phyloP scores from a whole-genome alignment of 2,329 filamentous ascomycete species.

The Talaromyces sp. region DNA sequence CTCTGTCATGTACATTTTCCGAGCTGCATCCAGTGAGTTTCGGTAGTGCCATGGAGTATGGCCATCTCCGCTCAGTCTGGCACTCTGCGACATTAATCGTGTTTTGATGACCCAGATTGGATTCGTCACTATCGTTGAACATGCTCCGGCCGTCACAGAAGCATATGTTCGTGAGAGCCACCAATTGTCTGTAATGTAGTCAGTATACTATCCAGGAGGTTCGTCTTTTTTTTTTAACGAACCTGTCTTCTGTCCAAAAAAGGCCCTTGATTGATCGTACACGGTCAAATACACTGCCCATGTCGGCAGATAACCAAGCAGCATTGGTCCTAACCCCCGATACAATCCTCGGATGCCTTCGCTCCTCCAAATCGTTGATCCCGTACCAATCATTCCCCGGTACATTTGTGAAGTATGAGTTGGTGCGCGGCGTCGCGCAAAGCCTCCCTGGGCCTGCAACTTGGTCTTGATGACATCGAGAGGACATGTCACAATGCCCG shows the following conservation, averaged over 20 bases:
- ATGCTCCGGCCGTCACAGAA: slow-evolving; percentile 83
- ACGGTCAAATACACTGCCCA: slow-evolving; percentile 98
- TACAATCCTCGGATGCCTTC: slow-evolving; percentile 91
- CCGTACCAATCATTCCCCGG: slow-evolving; percentile 81
- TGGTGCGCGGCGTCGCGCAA: slow-evolving; percentile 45
- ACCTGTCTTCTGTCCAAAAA: slow-evolving; percentile 65
- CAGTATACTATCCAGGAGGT: not conserved
- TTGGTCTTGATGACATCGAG: slow-evolving; percentile 99
- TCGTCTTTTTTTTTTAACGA: not conserved
- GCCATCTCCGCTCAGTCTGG: slow-evolving; percentile 49
- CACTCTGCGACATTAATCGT: slow-evolving; percentile 86
- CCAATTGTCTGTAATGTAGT: slow-evolving; percentile 57
- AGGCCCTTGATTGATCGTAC: slow-evolving; percentile 82
- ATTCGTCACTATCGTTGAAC: slow-evolving; percentile 90
- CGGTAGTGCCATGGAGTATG: slow-evolving; percentile 74
- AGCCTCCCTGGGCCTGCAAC: slow-evolving; percentile 89
- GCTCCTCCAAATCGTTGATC: slow-evolving; percentile 75
- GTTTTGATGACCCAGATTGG: slow-evolving; percentile 99
- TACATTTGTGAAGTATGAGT: slow-evolving; percentile 60
- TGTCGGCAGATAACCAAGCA: slow-evolving; percentile 91
- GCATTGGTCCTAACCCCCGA: slow-evolving; percentile 86
- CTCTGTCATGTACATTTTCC: slow-evolving; percentile 92
- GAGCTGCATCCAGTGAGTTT: slow-evolving; percentile 83
- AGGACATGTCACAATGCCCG: slow-evolving; percentile 90
- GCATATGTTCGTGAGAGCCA: slow-evolving; percentile 81